phyloP scores from a whole-genome alignment of 2,329 filamentous ascomycete species.

The Scytalidium sp. region DNA sequence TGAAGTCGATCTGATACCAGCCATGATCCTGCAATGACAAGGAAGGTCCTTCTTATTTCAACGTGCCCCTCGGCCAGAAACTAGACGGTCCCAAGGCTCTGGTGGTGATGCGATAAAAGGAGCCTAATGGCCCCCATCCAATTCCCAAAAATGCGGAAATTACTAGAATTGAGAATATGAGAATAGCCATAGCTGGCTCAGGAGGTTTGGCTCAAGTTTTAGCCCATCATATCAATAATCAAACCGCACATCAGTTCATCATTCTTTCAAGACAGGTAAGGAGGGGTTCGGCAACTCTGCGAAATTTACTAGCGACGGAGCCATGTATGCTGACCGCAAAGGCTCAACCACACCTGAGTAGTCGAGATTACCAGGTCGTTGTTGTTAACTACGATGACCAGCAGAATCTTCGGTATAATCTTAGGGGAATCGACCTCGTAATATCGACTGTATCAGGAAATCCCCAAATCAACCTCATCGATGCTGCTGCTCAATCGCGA shows the following conservation, averaged over 20 bases:
- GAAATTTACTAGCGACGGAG: neutral
- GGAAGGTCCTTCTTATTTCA: neutral
- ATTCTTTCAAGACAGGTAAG: slow-evolving; percentile 65
- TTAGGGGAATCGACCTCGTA: slow-evolving; percentile 71
- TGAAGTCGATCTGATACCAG: neutral
- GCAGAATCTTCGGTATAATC: slow-evolving; percentile 57
- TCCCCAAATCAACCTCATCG: slow-evolving; percentile 68
- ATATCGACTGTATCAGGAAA: slow-evolving; percentile 70
- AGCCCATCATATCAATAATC: slow-evolving; percentile 53
- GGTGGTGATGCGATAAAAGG: neutral
- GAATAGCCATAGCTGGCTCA: slow-evolving; percentile 60
- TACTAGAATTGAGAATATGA: slow-evolving; percentile 40
- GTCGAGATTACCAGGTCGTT: slow-evolving; percentile 58
- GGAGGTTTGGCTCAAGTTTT: slow-evolving; percentile 57
- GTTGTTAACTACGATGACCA: slow-evolving; percentile 64
- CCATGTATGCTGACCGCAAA: slow-evolving; percentile 14
- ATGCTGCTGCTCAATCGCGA: slow-evolving; percentile 61
- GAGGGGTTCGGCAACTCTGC: neutral
- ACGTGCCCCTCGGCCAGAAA: neutral
- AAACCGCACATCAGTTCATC: slow-evolving; percentile 65
- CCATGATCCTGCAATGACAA: neutral
- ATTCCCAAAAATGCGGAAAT: slow-evolving; percentile 18
- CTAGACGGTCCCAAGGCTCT: neutral
- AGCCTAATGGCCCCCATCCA: neutral
- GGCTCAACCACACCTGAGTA: slow-evolving; percentile 33